Evolutionary conservation across 1,284 basidiomycete species (phyloP).

Genomic region (Pisolithus thermaeus): DNA sequence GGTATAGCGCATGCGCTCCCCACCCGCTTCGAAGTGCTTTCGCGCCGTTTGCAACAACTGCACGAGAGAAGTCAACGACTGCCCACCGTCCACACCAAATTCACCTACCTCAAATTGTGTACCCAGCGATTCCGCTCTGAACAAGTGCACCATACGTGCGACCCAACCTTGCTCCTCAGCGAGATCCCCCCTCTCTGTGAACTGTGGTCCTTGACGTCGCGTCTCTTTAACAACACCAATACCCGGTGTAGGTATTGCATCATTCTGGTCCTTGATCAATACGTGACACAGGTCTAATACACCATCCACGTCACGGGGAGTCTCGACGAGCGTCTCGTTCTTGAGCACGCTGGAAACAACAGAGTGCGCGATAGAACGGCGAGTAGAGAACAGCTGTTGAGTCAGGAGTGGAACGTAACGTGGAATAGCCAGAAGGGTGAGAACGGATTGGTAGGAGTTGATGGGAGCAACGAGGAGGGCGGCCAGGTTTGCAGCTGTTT

Average conservation of each 20-base stretch:
- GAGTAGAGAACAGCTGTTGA: slow-evolving; percentile 82
- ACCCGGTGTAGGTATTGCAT: slow-evolving; percentile 39
- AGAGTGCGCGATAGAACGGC: slow-evolving; percentile 86
- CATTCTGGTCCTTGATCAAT: slow-evolving; percentile 83
- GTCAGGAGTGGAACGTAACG: slow-evolving; percentile 79
- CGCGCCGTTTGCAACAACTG: slow-evolving; percentile 86
- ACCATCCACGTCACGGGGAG: slow-evolving; percentile 86
- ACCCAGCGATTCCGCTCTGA: slow-evolving; percentile 77
- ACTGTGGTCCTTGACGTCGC: slow-evolving; percentile 50
- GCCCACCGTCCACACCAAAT: neutral
- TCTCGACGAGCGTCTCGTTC: slow-evolving; percentile 90
- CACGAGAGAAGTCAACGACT: slow-evolving; percentile 1
- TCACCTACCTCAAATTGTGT: slow-evolving; percentile 76
- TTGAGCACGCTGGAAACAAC: slow-evolving; percentile 89
- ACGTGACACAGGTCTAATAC: slow-evolving; percentile 89
- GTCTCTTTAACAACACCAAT: slow-evolving; percentile 43
- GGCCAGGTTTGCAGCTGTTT: slow-evolving; percentile 85
- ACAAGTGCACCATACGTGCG: slow-evolving; percentile 91
- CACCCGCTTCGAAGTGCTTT: slow-evolving; percentile 83
- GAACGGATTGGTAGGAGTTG: slow-evolving; percentile 89
- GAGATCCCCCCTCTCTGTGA: slow-evolving; percentile 76
- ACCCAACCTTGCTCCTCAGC: slow-evolving; percentile 98
- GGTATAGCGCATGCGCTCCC: slow-evolving; percentile 89
- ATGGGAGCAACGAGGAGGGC: slow-evolving; percentile 87
- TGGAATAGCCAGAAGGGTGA: slow-evolving; percentile 89